Evolutionary conservation across 2,329 filamentous ascomycete genomes (phyloP), one percentile per base, ranked within the genome.

Genomic region (Paraphaeosphaeria minitans): DNA sequence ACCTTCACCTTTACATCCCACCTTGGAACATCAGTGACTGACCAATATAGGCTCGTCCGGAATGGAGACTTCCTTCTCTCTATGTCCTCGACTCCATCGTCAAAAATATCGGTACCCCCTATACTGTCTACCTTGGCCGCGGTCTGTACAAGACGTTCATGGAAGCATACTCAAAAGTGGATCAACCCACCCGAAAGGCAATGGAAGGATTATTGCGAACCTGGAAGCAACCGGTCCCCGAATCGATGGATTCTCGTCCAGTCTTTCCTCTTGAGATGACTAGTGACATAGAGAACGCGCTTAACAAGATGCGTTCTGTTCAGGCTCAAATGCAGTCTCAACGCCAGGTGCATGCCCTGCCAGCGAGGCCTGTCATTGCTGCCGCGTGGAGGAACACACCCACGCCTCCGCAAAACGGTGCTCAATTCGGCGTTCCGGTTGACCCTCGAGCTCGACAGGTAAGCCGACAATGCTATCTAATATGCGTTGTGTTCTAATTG

Each of bases 11-110:
- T 37, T 16, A 33, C 29, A 19, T n/a, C 19, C 27, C 19, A 29
- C 13, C 4, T 46, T 13, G 16, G 37, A 21, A 39, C 35, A 41
- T 39, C 51, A 48, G 22, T 49, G 33, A 70, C 82, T 85, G 69
- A 85, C 72, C 61, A 58, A 46, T 53, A 22, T 79, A 99, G 95
- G 92, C 90, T 55, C 87, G 92, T 47, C 93, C 95, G 41, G 85
- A 87, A 61, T 93, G 93, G 77, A 99, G 98, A 74, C 83, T 99
- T 2, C 93, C 95, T 19, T 92, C 95, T n/a, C 84, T 99, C 29
- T 99, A 98, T 79, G 92, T 99, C 65, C 89, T 99, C 73, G 95
- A 99, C 79, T 98, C 94, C 16, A 94, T 99, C 61, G 93, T 96
- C 74, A 99, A 99, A 79, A 98, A 99, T 81, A 93, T 99, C 62